These are phyloP conservation scores for Xylariaceae sp. DNA, from an alignment of 2,329 filamentous ascomycete genomes.

Conservation along the genomic window DNA sequence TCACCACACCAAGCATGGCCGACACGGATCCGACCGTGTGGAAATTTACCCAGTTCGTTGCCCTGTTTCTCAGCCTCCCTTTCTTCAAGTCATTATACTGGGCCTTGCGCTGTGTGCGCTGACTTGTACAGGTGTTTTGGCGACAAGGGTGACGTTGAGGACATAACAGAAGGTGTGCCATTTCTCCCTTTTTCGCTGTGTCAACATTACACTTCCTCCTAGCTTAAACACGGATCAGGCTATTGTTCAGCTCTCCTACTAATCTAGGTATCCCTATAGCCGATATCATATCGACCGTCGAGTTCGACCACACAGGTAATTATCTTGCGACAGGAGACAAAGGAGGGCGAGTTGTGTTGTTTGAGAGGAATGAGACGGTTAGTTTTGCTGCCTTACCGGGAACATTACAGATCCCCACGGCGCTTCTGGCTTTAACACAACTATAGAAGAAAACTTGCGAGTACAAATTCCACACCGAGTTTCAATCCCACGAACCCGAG, in stretches of 20 bases:
- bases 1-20: conserved; percentile 27
- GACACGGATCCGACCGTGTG: conserved; percentile 31
- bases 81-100: conserved; percentile 25
- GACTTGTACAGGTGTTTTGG: conserved; percentile 82
- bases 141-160: conserved; percentile 98
- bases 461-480: conserved; percentile 99
- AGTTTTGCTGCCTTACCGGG: conserved; percentile 41
- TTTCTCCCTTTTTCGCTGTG: neutral
- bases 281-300: conserved; percentile 90
- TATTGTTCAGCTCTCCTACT: conserved; percentile 1
- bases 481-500: conserved; percentile 98
- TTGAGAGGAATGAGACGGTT: conserved; percentile 95
- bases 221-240: neutral
- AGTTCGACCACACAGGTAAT: conserved; percentile 89
- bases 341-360: conserved; percentile 82
- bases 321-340: conserved; percentile 92
- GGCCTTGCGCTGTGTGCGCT: conserved; percentile 25
- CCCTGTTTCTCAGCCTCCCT: conserved; percentile 3
- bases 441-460: conserved; percentile 98
- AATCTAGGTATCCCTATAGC: conserved; percentile 52
- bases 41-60: conserved; percentile 31
- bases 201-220: neutral
- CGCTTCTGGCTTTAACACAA: conserved; percentile 21
- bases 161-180: conserved; percentile 88
- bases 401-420: neutral